Percentiles rank a stretch among this genome's conserved stretches.
Evolutionary conservation across 108 stramenopile species (phyloP).

Genomic region (Pelagomonas calceolata): DNA sequence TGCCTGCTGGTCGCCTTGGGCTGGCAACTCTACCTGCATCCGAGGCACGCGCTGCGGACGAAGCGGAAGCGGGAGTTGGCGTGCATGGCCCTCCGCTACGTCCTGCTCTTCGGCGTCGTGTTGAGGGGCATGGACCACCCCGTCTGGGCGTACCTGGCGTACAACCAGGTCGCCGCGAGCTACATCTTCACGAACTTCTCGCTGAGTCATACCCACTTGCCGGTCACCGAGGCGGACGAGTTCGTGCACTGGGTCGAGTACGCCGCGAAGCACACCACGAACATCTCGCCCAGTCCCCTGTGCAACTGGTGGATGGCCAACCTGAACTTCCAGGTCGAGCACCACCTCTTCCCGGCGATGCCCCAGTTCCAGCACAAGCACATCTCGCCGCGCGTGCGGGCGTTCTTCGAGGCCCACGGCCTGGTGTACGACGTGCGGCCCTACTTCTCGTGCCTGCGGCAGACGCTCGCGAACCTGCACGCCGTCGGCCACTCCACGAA

Average conservation of each 20-base stretch:
- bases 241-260: slow-evolving; percentile 26
- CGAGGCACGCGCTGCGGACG: slow-evolving; percentile 13
- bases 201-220: slow-evolving; percentile 24
- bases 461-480: neutral
- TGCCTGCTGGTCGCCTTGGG: slow-evolving; percentile 16
- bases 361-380: slow-evolving; percentile 42
- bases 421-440: slow-evolving; percentile 23
- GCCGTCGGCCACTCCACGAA: neutral
- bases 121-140: neutral
- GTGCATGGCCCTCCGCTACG: slow-evolving; percentile 11
- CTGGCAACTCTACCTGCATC: slow-evolving; percentile 25
- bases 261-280: slow-evolving; percentile 23
- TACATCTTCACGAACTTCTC: slow-evolving; percentile 30
- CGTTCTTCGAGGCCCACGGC: slow-evolving; percentile 38
- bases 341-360: slow-evolving; percentile 48
- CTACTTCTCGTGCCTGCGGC: neutral
- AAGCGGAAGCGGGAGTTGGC: slow-evolving; percentile 7
- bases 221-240: slow-evolving; percentile 12
- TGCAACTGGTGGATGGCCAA: slow-evolving; percentile 48
- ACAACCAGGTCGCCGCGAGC: slow-evolving; percentile 8
- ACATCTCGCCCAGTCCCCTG: slow-evolving; percentile 18
- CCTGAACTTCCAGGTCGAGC: slow-evolving; percentile 50
- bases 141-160: slow-evolving; percentile 10
- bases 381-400: slow-evolving; percentile 29
- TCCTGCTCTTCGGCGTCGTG: neutral